phyloP scores from a whole-genome alignment of 306 rosid species.

The Dalbergia oliveri region DNA sequence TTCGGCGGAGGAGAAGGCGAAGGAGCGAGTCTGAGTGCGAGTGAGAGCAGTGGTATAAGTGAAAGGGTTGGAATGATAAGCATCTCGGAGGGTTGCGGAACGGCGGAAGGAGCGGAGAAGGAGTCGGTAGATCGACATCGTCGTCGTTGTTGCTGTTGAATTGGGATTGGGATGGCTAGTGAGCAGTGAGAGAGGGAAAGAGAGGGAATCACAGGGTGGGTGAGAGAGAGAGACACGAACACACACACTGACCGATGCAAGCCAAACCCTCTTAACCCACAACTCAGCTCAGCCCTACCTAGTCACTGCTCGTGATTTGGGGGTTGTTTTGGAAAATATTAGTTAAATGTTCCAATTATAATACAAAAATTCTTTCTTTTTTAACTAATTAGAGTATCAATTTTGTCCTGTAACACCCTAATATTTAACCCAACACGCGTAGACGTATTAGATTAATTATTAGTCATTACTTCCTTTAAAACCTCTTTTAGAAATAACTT shows the following conservation, averaged over 20 bases:
- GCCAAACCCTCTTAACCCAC: not conserved
- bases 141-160: not conserved
- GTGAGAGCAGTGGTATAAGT: not conserved
- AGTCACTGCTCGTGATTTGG: not conserved
- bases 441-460: too few relatives aligned
- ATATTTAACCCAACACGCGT: too few relatives aligned
- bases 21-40: slow-evolving; percentile 56
- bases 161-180: not conserved
- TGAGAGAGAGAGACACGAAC: not conserved
- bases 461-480: too few relatives aligned
- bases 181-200: not conserved
- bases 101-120: slow-evolving; percentile 72
- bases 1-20: slow-evolving; percentile 90
- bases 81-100: slow-evolving; percentile 29
- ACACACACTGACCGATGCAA: too few relatives aligned
- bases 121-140: slow-evolving; percentile 70
- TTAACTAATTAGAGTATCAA: too few relatives aligned
- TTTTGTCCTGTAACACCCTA: too few relatives aligned
- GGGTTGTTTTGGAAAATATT: too few relatives aligned
- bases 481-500: too few relatives aligned
- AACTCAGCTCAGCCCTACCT: not conserved
- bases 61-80: slow-evolving; percentile 19
- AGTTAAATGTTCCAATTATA: too few relatives aligned
- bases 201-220: not conserved
- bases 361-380: too few relatives aligned